Evolutionary conservation across 169 alveolate genomes (phyloP).

Genomic region (Hammondia hammondi): DNA sequence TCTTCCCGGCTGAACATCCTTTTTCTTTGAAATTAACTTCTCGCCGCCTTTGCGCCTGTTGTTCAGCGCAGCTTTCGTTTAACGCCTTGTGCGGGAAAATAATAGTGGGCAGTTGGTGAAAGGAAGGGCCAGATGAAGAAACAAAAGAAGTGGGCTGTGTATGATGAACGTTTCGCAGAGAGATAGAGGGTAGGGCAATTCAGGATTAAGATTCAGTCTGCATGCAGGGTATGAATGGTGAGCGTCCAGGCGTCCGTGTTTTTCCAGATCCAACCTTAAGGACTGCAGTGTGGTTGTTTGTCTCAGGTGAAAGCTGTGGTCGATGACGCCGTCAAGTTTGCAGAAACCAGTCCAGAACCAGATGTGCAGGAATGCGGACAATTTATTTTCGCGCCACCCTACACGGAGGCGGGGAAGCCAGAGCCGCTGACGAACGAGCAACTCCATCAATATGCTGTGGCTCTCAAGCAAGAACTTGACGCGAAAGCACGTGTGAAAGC

Average conservation of each 20-base stretch:
- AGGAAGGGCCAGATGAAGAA: too few relatives aligned
- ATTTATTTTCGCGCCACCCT: constrained; percentile 57
- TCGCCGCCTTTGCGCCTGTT: too few relatives aligned
- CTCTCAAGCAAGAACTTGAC: constrained; percentile 60
- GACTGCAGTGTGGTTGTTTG: neutral
- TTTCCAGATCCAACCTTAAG: constrained; percentile 15
- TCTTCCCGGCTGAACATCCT: constrained; percentile 2
- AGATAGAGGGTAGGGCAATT: too few relatives aligned
- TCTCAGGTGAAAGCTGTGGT: constrained; percentile 49
- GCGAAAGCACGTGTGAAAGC: constrained; percentile 42
- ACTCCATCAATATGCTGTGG: constrained; percentile 49
- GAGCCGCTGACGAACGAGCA: constrained; percentile 33
- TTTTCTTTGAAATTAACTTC: too few relatives aligned
- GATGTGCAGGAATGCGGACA: constrained; percentile 53
- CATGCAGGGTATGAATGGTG: too few relatives aligned
- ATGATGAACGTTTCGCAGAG: too few relatives aligned
- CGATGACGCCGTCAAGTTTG: constrained; percentile 65
- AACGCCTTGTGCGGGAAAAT: too few relatives aligned
- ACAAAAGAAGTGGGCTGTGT: too few relatives aligned
- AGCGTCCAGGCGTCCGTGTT: neutral
- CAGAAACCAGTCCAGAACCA: constrained; percentile 56
- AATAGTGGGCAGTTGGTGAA: too few relatives aligned
- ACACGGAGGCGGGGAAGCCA: constrained; percentile 42
- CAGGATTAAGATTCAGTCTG: too few relatives aligned
- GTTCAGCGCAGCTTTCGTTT: too few relatives aligned